Conservation (phyloP, 768 basidiomycete genomes). For the Tylopilus felleus region DNA sequence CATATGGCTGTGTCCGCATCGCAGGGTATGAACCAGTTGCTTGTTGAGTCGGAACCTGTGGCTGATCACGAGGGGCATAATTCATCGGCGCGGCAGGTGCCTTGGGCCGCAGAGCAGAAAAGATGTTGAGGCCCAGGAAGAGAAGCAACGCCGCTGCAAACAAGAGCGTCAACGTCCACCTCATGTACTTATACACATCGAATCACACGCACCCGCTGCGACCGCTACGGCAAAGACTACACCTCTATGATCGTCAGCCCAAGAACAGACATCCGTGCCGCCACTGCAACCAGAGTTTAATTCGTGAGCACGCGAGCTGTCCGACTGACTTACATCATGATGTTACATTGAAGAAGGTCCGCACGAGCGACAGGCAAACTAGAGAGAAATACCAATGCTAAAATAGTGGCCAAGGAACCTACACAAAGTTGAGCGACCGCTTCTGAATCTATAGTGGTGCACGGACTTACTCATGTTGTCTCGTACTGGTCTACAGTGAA, state of each 20-base stretch:
- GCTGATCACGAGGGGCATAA: conserved; percentile 1
- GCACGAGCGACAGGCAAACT: conserved; percentile 11
- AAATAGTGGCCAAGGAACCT: conserved; percentile 4
- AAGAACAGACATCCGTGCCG: conserved; percentile 8
- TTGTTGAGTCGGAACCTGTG: not conserved
- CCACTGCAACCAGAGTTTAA: not conserved
- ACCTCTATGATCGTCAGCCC: not conserved
- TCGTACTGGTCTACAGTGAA: conserved; percentile 1
- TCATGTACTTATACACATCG: not conserved
- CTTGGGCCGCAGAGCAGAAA: not conserved
- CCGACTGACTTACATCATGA: conserved; percentile 2
- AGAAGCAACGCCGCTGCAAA: conserved; percentile 5
- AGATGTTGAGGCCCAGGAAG: not conserved
- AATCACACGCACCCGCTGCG: conserved; percentile 2
- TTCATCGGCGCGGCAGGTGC: not conserved
- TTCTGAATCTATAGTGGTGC: not conserved
- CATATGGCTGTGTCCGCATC: not conserved
- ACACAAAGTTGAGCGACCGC: not conserved
- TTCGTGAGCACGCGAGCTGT: not conserved
- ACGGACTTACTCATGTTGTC: conserved; percentile 13
- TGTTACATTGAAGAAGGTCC: conserved; percentile 4
- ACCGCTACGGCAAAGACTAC: not conserved
- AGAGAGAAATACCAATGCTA: conserved; percentile 3
- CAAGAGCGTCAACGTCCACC: not conserved
- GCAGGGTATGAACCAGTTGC: not conserved